Conservation (phyloP, 192 early-diverging fungal species). For the Cetraspora pellucida region DNA sequence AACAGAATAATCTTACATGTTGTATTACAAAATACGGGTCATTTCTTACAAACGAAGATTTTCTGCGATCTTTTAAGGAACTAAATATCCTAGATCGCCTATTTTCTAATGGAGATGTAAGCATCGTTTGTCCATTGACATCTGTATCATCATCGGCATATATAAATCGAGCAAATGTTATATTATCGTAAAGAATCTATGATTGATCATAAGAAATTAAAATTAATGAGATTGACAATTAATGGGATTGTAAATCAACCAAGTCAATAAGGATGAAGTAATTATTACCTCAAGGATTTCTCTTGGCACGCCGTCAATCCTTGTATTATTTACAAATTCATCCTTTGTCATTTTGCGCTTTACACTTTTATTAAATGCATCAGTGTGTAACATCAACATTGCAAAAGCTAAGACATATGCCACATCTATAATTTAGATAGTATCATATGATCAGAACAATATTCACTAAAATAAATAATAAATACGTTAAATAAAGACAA, state of each 20-base stretch:
- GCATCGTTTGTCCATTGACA: conserved; percentile 41
- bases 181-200: conserved; percentile 63
- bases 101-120: conserved; percentile 23
- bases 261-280: no score
- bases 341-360: conserved; percentile 81
- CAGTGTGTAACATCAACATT: conserved; percentile 80
- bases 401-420: conserved; percentile 81
- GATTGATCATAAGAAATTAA: neutral
- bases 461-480: neutral
- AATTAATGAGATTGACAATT: neutral
- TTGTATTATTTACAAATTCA: conserved; percentile 73
- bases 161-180: conserved; percentile 56
- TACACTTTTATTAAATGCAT: conserved; percentile 83
- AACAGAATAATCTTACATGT: conserved; percentile 37
- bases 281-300: conserved; percentile 69
- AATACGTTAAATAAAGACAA: neutral
- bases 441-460: neutral
- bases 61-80: conserved; percentile 28
- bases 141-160: conserved; percentile 58
- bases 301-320: conserved; percentile 68
- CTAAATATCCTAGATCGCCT: conserved; percentile 4
- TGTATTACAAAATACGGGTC: conserved; percentile 50
- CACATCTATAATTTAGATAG: conserved; percentile 48
- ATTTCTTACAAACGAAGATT: conserved; percentile 35
- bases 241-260: no score